These are phyloP conservation scores for Candida endomychidarum DNA, from an alignment of 805 yeast genomes.

Conservation along the genomic window DNA sequence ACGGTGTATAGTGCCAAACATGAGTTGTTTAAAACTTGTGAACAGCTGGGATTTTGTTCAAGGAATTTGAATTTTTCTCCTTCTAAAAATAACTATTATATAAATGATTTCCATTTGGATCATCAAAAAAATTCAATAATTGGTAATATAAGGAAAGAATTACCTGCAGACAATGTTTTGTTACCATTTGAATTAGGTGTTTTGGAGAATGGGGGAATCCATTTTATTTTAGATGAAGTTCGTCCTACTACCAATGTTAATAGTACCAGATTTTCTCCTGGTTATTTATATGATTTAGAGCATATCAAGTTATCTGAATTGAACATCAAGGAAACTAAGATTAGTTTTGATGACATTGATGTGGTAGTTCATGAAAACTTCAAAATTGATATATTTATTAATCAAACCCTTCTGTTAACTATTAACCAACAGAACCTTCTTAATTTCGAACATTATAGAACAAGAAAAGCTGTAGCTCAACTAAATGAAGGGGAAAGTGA, in stretches of 20 bases:
- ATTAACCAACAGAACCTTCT: conserved; percentile 70
- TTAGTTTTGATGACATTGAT: conserved; percentile 1
- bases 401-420: conserved; percentile 48
- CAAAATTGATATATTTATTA: conserved; percentile 33
- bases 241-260: conserved; percentile 30
- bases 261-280: conserved; percentile 56
- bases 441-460: conserved; percentile 81
- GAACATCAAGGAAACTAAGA: background rate
- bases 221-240: conserved; percentile 68
- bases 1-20: conserved; percentile 48
- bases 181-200: conserved; percentile 61
- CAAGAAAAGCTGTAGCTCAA: conserved; percentile 27
- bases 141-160: conserved; percentile 10
- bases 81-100: conserved; percentile 4
- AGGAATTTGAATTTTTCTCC: conserved; percentile 65
- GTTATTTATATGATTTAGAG: conserved; percentile 40
- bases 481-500: conserved; percentile 58
- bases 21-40: conserved; percentile 73
- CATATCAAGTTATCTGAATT: conserved; percentile 20
- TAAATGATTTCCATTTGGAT: conserved; percentile 1
- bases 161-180: conserved; percentile 19
- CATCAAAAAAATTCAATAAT: conserved; percentile 4
- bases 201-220: conserved; percentile 55
- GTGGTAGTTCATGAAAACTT: conserved; percentile 7
- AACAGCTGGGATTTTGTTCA: conserved; percentile 77